Percentiles rank a stretch among this genome's conserved stretches.
Conservation (phyloP, 495 filamentous ascomycete species). For the Aspergillus saccharolyticus region DNA sequence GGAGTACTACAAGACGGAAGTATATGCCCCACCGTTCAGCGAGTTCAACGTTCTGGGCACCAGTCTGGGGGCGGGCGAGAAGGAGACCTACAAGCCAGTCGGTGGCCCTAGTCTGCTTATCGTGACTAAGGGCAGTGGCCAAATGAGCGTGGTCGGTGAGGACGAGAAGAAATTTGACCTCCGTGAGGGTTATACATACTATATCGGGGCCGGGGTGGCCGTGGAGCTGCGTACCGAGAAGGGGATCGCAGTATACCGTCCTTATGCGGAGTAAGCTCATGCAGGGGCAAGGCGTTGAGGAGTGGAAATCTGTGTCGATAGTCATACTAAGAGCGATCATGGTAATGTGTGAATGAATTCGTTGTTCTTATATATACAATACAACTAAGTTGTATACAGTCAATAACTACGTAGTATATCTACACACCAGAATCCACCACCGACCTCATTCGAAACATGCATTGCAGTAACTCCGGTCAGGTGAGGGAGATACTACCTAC, state of each 20-base stretch:
- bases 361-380: too few species aligned
- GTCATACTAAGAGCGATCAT: not conserved
- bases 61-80: constrained; percentile 50
- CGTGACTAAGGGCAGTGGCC: constrained; percentile 56
- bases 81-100: constrained; percentile 51
- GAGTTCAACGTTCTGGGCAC: constrained; percentile 69
- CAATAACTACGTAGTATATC: too few species aligned
- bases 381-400: too few species aligned
- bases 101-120: constrained; percentile 63
- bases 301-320: not conserved
- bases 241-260: constrained; percentile 52
- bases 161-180: constrained; percentile 44
- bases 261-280: constrained; percentile 44
- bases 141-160: constrained; percentile 46
- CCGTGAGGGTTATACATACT: constrained; percentile 61
- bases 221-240: constrained; percentile 43
- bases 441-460: too few species aligned
- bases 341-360: too few species aligned
- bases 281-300: not conserved
- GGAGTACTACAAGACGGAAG: constrained; percentile 52
- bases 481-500: too few species aligned
- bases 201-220: constrained; percentile 57
- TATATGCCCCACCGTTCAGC: constrained; percentile 63
- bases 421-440: too few species aligned
- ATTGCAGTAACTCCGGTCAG: too few species aligned